Evolutionary conservation across 2,329 filamentous ascomycete genomes (phyloP).

Genomic region (Colletotrichum gloeosporioides): DNA sequence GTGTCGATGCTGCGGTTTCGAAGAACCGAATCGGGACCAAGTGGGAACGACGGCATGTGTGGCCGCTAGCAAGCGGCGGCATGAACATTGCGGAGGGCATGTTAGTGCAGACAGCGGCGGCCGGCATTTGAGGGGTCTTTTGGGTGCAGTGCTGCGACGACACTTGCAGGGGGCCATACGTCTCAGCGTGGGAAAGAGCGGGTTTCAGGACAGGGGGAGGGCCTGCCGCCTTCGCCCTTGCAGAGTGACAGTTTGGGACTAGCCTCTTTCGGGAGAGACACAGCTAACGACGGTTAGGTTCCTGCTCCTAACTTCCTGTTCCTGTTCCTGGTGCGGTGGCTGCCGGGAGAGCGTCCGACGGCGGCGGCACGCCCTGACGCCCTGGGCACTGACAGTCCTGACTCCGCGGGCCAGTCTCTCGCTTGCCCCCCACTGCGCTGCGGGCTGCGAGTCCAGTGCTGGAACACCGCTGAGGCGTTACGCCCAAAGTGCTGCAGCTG

Average conservation of each 20-base stretch:
- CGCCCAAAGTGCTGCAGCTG: neutral
- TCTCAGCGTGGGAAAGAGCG: constrained; percentile 23
- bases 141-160: constrained; percentile 12
- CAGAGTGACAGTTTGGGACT: neutral
- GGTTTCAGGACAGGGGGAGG: constrained; percentile 22
- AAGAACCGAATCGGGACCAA: constrained; percentile 1
- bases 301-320: neutral
- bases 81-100: neutral
- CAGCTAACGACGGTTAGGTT: neutral
- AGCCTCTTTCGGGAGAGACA: neutral
- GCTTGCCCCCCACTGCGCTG: neutral
- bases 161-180: constrained; percentile 18
- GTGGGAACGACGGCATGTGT: neutral
- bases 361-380: neutral
- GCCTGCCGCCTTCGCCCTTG: neutral
- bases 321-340: neutral
- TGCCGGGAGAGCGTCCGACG: neutral
- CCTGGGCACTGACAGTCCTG: neutral
- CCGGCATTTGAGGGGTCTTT: neutral
- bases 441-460: neutral
- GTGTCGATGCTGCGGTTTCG: constrained; percentile 11
- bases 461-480: constrained; percentile 5
- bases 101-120: constrained; percentile 1
- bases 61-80: neutral
- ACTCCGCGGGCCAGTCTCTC: neutral